Percentiles rank a stretch among this genome's conserved stretches.
Evolutionary conservation across 108 stramenopile species (phyloP).

Genomic region (Fragilaria crotonensis): DNA sequence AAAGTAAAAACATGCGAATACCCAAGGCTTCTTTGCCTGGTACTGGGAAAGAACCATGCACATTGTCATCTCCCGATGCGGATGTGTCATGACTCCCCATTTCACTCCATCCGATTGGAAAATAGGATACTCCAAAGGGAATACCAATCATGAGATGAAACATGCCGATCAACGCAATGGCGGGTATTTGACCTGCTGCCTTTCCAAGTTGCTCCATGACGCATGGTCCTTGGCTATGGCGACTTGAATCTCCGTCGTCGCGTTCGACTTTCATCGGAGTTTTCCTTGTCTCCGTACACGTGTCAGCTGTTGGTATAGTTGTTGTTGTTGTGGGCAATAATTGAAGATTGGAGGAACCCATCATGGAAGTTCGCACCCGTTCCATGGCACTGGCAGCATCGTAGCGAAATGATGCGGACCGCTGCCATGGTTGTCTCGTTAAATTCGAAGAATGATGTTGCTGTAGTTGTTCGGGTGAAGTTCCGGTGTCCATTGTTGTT

Average conservation of each 20-base stretch:
- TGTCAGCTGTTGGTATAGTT: neutral
- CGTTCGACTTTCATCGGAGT: neutral
- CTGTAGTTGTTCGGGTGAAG: too few relatives aligned
- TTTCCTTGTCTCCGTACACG: neutral
- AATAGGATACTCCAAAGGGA: constrained; percentile 68
- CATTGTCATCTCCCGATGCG: neutral
- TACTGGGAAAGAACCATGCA: constrained; percentile 52
- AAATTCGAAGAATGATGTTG: too few relatives aligned
- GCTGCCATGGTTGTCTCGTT: too few relatives aligned
- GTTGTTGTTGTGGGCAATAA: too few relatives aligned
- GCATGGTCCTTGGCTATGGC: too few relatives aligned
- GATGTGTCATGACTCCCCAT: too few relatives aligned
- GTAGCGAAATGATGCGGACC: too few relatives aligned
- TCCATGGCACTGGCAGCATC: neutral
- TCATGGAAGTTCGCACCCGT: neutral
- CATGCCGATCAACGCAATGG: constrained; percentile 37
- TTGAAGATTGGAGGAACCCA: neutral
- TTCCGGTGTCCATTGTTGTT: too few relatives aligned
- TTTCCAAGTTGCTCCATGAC: neutral
- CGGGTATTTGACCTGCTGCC: constrained; percentile 26
- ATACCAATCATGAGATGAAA: constrained; percentile 71
- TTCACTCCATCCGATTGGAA: constrained; percentile 66
- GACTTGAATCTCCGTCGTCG: neutral
- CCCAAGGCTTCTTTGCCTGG: constrained; percentile 70
- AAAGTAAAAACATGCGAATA: constrained; percentile 73